phyloP scores from a whole-genome alignment of 2,329 filamentous ascomycete species.

The Bisporella sp. region DNA sequence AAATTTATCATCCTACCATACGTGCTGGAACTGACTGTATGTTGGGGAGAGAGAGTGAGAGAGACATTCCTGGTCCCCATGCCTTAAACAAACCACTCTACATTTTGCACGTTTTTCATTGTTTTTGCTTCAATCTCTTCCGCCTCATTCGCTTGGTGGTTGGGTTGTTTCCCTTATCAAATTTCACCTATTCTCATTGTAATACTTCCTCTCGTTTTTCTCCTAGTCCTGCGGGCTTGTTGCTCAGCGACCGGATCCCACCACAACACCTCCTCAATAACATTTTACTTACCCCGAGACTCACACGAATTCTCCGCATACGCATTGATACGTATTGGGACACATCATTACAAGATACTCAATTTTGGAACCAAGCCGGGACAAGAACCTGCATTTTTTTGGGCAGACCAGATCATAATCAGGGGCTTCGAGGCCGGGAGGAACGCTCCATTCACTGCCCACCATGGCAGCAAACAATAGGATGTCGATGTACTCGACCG shows the following conservation, averaged over 20 bases:
- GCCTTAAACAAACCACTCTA: no score
- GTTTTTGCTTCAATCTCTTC: no score
- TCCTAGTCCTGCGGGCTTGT: constrained; percentile 3
- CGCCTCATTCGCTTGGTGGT: no score
- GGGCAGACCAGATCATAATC: not conserved
- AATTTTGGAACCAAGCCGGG: not conserved
- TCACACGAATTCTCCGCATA: not conserved
- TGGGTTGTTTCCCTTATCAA: no score
- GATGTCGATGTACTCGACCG: constrained; percentile 59
- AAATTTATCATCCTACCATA: no score
- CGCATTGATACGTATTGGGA: not conserved
- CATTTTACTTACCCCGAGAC: not conserved
- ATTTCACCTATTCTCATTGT: not conserved
- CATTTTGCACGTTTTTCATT: no score
- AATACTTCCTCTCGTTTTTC: not conserved
- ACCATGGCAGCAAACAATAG: constrained; percentile 27
- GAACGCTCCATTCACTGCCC: constrained; percentile 5
- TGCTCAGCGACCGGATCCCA: not conserved
- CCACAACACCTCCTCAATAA: not conserved
- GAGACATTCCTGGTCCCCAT: no score
- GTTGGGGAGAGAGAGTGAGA: no score
- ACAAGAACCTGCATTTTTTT: not conserved
- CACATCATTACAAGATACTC: not conserved
- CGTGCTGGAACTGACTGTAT: no score
- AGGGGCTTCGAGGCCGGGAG: constrained; percentile 3